A percentile compares a stretch with the other conserved stretches of the same genome.
Conservation (phyloP, 2,329 filamentous ascomycete genomes). For the Diaporthe vaccinii region DNA sequence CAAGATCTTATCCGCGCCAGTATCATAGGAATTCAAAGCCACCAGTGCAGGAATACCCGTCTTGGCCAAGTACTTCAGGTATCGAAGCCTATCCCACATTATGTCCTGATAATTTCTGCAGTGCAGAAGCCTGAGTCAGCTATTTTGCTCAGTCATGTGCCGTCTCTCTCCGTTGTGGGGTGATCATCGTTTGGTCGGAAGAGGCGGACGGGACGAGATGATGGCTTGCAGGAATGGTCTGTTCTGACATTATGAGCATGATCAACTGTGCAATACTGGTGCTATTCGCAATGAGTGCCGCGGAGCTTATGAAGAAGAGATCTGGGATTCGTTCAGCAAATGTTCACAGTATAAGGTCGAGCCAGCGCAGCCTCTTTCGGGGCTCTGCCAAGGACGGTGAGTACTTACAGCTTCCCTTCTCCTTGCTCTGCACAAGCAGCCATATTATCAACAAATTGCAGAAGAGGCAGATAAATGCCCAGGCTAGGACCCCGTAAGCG, state of each 20-base stretch:
- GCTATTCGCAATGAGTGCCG: conserved; percentile 31
- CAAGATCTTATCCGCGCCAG: conserved; percentile 27
- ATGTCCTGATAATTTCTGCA: conserved; percentile 39
- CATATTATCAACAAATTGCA: conserved; percentile 36
- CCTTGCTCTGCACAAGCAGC: conserved; percentile 39
- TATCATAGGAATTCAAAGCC: conserved; percentile 7
- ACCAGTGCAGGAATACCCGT: conserved; percentile 16
- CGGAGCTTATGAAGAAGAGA: conserved; percentile 28
- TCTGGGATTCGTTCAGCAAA: conserved; percentile 22
- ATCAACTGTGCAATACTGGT: conserved; percentile 37
- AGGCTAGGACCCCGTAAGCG: conserved; percentile 31
- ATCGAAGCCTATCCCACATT: conserved; percentile 31
- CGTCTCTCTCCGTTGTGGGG: neutral
- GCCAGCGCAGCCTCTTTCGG: neutral
- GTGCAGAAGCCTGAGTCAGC: neutral
- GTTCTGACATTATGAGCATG: conserved; percentile 33
- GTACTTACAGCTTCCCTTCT: conserved; percentile 39
- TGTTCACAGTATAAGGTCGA: neutral
- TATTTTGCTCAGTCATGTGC: neutral
- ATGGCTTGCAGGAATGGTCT: neutral
- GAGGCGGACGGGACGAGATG: neutral
- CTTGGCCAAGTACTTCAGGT: conserved; percentile 2
- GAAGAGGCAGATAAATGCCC: conserved; percentile 17
- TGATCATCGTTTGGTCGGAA: neutral
- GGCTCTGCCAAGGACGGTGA: neutral